Base-by-base conservation (phyloP, 2,329 filamentous ascomycete genomes). In the Mariannaea sp. region DNA sequence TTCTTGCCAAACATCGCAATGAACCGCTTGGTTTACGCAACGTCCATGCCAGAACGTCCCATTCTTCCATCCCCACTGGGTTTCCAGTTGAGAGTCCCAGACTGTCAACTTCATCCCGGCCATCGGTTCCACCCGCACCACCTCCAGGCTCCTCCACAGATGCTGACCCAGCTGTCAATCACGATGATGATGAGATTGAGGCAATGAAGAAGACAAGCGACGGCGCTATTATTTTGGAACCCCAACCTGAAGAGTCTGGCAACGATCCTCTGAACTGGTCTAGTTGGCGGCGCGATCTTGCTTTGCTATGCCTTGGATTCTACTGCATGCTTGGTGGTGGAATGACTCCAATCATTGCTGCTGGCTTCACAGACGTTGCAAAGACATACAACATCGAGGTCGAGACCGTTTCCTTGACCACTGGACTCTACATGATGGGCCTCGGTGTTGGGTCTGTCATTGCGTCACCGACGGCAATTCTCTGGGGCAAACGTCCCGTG, bases 261-360 rank as follows among this genome's bases (percentile, higher is more conserved):
- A 97, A 97, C 60, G 93, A 97, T 65, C 93, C 93, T 1, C 75
- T 97, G 51, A 97, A 97, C 70, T 97, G 93, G 93, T 86, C 89
- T 0, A 75, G 80, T 6, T 90, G 90, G 86, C 83, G 90, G 33
- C 81, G 93, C 70, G 91, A 97, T 70, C 71, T 80, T 19, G 90
- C 93, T 0, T 74, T 97, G 57, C 65, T 96, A 0, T 93, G 88
- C 0, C 77, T 97, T 4, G 93, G 93, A 1, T 87, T 96, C 65
- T 96, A 96, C 72, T 96, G 92, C 71, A 89, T 97, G 85, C 74
- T 97, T 14, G 93, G 93, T 49, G 93, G 93, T 33, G 93, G 93
- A 36, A 95, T 96, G 77, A 97, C 92, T 0, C 89, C 94, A 0
- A 78, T 97, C 24, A 80, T 97, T 14, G 92, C 93, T 0, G 93